Evolutionary conservation across 352 stramenopile genomes (phyloP).

Genomic region (Phytophthora chlamydospora): DNA sequence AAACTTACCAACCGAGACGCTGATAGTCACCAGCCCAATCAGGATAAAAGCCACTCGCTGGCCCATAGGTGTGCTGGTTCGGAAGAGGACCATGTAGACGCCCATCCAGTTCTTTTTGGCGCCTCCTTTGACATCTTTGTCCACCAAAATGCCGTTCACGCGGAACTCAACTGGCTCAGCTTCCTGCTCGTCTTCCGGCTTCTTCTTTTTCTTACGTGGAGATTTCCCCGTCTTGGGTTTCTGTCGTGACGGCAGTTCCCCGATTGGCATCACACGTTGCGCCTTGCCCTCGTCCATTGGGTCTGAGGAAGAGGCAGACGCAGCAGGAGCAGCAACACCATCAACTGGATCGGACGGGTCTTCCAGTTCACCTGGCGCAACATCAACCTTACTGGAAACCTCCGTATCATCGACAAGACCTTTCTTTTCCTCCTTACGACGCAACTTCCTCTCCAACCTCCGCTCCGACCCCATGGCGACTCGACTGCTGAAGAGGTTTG

Average conservation of each 20-base stretch:
- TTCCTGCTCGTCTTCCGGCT: conserved; percentile 28
- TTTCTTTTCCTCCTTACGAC: conserved; percentile 38
- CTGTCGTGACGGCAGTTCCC: conserved; percentile 29
- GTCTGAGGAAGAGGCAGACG: not conserved
- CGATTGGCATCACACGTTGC: conserved; percentile 31
- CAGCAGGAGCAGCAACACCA: not conserved
- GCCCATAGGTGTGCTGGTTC: conserved; percentile 71
- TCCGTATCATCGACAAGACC: conserved; percentile 28
- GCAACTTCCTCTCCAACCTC: conserved; percentile 35
- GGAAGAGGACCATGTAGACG: conserved; percentile 77
- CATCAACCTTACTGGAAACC: conserved; percentile 26
- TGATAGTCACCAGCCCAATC: conserved; percentile 73
- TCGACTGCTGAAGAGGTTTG: conserved; percentile 3
- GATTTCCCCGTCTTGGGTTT: conserved; percentile 30
- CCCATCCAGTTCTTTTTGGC: conserved; percentile 68
- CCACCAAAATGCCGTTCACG: conserved; percentile 73
- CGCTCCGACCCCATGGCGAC: conserved; percentile 30
- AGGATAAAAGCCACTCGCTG: conserved; percentile 70
- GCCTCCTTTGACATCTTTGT: conserved; percentile 68
- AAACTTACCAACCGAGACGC: conserved; percentile 61
- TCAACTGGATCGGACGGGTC: conserved; percentile 12
- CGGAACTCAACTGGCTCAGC: conserved; percentile 46
- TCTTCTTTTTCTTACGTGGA: conserved; percentile 38
- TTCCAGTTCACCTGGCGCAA: conserved; percentile 18
- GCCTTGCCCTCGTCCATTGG: conserved; percentile 13